phyloP scores from a whole-genome alignment of 2,329 filamentous ascomycete genomes.

The Clathrospora elynae region DNA sequence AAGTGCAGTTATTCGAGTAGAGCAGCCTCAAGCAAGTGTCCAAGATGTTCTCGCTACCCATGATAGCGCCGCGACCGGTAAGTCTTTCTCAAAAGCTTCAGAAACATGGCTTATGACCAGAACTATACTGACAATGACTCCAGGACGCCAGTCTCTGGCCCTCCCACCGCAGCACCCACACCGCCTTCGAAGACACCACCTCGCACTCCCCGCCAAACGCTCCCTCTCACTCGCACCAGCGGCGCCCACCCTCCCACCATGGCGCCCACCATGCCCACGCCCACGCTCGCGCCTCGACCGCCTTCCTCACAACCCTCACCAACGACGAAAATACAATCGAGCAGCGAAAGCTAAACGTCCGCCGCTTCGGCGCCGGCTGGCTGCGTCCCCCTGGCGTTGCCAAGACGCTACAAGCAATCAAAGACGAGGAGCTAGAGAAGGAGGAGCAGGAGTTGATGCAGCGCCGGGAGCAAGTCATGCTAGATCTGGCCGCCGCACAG shows the following conservation, averaged over 20 bases:
- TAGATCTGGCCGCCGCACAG: conserved; percentile 69
- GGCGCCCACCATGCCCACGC: conserved; percentile 17
- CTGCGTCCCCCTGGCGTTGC: conserved; percentile 83
- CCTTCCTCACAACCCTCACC: conserved; percentile 70
- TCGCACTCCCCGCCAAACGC: conserved; percentile 26
- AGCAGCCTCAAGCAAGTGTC: not conserved
- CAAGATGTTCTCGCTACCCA: conserved; percentile 25
- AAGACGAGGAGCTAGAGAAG: conserved; percentile 86
- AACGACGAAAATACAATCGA: conserved; percentile 78
- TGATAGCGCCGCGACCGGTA: conserved; percentile 26
- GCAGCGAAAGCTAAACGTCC: conserved; percentile 78
- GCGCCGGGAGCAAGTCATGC: conserved; percentile 70
- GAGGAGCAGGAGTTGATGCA: conserved; percentile 81
- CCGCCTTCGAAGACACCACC: conserved; percentile 24
- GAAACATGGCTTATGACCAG: not conserved
- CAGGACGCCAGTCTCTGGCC: conserved; percentile 43
- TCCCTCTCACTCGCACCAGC: conserved; percentile 20
- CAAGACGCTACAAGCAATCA: conserved; percentile 88
- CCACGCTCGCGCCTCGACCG: conserved; percentile 57
- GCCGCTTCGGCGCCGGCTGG: conserved; percentile 88
- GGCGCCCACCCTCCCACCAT: conserved; percentile 26
- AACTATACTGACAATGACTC: conserved; percentile 5
- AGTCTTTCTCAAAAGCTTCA: conserved; percentile 3
- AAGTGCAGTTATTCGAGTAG: not conserved
- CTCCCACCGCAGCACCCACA: conserved; percentile 29